phyloP scores from a whole-genome alignment of 2,329 filamentous ascomycete species.

The Aspergillus quadricinctus region DNA sequence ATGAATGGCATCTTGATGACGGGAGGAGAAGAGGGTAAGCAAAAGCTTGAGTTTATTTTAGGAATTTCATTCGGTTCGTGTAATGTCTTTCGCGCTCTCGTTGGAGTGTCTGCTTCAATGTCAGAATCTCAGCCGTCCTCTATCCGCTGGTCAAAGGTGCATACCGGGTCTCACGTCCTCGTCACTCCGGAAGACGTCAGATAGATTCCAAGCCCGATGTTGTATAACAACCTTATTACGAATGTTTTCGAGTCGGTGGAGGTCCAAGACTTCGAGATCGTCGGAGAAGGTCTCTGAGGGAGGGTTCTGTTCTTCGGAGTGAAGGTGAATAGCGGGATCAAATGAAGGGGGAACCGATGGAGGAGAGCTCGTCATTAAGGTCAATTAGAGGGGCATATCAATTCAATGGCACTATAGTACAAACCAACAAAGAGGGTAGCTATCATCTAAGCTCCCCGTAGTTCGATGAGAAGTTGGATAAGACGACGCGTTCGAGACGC shows the following conservation, averaged over 20 bases:
- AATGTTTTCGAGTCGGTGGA: constrained; percentile 29
- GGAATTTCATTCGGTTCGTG: constrained; percentile 11
- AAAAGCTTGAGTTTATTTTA: constrained; percentile 10
- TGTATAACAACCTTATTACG: constrained; percentile 40
- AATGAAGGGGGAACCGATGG: constrained; percentile 44
- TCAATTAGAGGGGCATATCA: constrained; percentile 14
- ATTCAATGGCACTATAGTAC: constrained; percentile 1
- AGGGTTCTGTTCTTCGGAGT: constrained; percentile 40
- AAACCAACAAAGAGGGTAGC: neutral
- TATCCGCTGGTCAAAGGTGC: neutral
- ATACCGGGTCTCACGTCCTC: constrained; percentile 36
- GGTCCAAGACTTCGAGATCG: constrained; percentile 38
- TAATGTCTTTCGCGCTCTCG: constrained; percentile 19
- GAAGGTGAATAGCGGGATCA: constrained; percentile 47
- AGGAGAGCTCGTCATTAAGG: constrained; percentile 33
- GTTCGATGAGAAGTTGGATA: neutral
- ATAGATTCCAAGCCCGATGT: constrained; percentile 39
- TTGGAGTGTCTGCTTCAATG: constrained; percentile 33
- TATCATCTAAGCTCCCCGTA: neutral
- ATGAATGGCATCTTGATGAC: constrained; percentile 37
- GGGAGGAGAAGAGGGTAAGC: constrained; percentile 33
- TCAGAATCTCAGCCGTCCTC: constrained; percentile 2
- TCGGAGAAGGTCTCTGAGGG: constrained; percentile 35
- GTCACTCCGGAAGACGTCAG: constrained; percentile 41
- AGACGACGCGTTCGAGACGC: neutral